These are phyloP conservation scores for Fusarium sp. DNA, from an alignment of 2,329 filamentous ascomycete species.

Conservation along the genomic window DNA sequence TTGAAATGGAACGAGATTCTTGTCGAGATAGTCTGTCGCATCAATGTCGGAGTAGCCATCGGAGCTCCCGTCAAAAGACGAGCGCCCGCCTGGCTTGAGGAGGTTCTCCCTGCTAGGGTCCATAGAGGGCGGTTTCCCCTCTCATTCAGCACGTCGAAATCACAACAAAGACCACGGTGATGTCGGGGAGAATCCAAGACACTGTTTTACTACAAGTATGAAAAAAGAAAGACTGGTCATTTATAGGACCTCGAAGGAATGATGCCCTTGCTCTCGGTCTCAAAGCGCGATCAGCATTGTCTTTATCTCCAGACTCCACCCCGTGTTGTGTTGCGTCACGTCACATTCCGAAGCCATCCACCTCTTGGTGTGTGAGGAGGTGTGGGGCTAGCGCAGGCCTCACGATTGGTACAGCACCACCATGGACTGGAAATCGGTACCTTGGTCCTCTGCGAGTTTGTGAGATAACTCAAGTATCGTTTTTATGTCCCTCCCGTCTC, in stretches of 20 bases:
- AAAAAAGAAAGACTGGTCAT: neutral
- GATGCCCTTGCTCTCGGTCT: neutral
- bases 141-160: constrained; percentile 3
- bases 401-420: neutral
- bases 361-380: neutral
- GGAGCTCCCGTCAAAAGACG: constrained; percentile 38
- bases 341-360: constrained; percentile 28
- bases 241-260: neutral
- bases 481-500: neutral
- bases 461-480: neutral
- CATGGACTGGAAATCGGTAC: neutral
- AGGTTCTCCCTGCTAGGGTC: constrained; percentile 50
- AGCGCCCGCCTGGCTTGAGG: constrained; percentile 37
- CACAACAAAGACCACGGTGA: neutral
- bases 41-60: constrained; percentile 48
- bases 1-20: constrained; percentile 15
- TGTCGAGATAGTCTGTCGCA: constrained; percentile 47
- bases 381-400: neutral
- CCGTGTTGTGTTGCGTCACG: constrained; percentile 21
- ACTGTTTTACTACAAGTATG: neutral
- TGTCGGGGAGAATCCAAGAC: constrained; percentile 8
- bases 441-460: neutral
- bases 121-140: constrained; percentile 24
- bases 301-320: constrained; percentile 28
- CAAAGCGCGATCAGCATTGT: neutral